Evolutionary conservation across 345 rosid genomes (phyloP), one percentile per base, ranked within the genome.

Genomic region (Salix exigua): DNA sequence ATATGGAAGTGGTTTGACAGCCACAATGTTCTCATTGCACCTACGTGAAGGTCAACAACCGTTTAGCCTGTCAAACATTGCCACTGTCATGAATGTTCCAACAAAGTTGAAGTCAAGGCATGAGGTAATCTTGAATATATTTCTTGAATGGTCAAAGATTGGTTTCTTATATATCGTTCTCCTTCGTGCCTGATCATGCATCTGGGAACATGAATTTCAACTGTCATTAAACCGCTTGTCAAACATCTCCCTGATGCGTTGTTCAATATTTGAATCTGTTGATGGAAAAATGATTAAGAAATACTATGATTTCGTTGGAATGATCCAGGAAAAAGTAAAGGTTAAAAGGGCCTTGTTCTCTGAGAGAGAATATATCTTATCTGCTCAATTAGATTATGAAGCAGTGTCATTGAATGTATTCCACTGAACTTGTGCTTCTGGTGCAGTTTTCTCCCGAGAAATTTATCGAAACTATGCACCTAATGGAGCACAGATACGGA

Each of bases 401-500:
- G 58, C 61, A 13, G 26, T 35, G 13, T 10, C 19, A 12, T 6
- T 48, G 63, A 64, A 76, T n/a, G n/a, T 51, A 19, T 69, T 74
- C 6, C 53, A 61, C 73, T 55, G 33, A 61, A 19, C 7, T 28
- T 19, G 9, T 73, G 6, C 25, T 21, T 18, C 63, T 30, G 42
- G 7, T 83, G 85, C 90, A 96, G 99, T 81, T 89, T 79, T 21
- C 82, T 40, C 97, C 98, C 0, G 97, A 88, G 88, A 92, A 92
- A 66, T 96, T 96, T 76, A 91, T 91, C 38, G 97, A 90, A 77
- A 90, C 88, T 5, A 67, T 96, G 97, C 87, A 94, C 86, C 88
- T 96, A 66, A 94, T 90, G 97, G 99, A 96, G 90, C 97, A 92
- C 65, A 88, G 99, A 77, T 96, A 96, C 12, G 99, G 99, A n/a